These are phyloP conservation scores for Penicillium goetzii DNA, from an alignment of 495 filamentous ascomycete genomes.

Conservation along the genomic window DNA sequence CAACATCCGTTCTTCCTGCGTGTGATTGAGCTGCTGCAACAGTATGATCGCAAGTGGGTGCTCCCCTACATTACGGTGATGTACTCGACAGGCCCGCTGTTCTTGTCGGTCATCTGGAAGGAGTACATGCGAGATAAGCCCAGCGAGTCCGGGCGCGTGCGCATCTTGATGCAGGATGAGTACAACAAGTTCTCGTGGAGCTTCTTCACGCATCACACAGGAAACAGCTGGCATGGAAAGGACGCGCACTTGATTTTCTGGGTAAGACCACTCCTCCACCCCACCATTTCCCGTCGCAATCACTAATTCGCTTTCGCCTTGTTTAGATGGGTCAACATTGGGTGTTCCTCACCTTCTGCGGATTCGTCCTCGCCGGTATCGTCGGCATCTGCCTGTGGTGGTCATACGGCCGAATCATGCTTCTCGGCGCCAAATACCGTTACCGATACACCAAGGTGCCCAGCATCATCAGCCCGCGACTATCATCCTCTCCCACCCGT, in stretches of 20 bases:
- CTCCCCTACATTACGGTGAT: constrained; percentile 89
- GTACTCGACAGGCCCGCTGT: constrained; percentile 84
- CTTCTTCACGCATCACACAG: constrained; percentile 76
- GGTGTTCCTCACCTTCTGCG: constrained; percentile 68
- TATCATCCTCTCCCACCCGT: constrained; percentile 40
- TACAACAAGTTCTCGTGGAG: constrained; percentile 73
- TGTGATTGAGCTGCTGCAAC: constrained; percentile 69
- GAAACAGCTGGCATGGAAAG: constrained; percentile 76
- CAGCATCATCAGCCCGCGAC: constrained; percentile 32
- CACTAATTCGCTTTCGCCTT: background rate
- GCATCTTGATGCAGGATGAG: constrained; percentile 65
- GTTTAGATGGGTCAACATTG: constrained; percentile 69
- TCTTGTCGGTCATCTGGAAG: constrained; percentile 84
- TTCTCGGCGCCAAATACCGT: constrained; percentile 50
- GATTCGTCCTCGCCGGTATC: constrained; percentile 62
- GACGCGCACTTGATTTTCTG: constrained; percentile 80
- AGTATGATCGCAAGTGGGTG: constrained; percentile 75
- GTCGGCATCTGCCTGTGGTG: constrained; percentile 62
- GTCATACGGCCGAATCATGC: constrained; percentile 53
- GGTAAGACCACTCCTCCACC: constrained; percentile 39
- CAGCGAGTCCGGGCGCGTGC: constrained; percentile 48
- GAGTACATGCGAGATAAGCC: constrained; percentile 61
- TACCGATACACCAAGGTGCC: constrained; percentile 48
- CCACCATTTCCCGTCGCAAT: background rate
- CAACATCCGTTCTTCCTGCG: constrained; percentile 82